phyloP scores from a whole-genome alignment of 306 rosid genomes.

The Vigna trinervia region DNA sequence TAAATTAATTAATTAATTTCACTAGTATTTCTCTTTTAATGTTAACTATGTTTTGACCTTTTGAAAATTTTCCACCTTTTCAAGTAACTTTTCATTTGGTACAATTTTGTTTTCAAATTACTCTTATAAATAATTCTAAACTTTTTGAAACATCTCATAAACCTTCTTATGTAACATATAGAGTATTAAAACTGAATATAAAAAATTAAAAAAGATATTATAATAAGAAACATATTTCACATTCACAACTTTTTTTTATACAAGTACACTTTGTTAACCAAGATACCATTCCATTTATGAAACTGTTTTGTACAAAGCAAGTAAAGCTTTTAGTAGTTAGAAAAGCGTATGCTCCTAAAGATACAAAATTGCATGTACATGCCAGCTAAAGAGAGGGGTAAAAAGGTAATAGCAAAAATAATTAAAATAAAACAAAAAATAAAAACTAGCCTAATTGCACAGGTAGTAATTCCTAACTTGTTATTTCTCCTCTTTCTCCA shows the following conservation, averaged over 20 bases:
- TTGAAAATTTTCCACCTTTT: no score
- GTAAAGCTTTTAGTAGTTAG: constrained; percentile 28
- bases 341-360: constrained; percentile 54
- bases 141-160: no score
- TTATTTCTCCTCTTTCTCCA: constrained; percentile 15
- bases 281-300: constrained; percentile 45
- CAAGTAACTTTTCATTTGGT: neutral
- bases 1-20: no score
- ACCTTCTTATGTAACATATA: no score
- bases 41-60: no score
- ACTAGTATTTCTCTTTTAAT: no score
- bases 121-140: no score
- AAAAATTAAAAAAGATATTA: neutral
- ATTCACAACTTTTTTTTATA: neutral
- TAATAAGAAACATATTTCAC: neutral
- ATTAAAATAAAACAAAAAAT: neutral
- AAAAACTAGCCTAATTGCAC: constrained; percentile 6
- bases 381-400: neutral
- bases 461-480: constrained; percentile 19
- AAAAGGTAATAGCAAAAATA: neutral
- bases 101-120: no score
- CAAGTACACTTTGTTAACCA: constrained; percentile 30
- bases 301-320: constrained; percentile 51
- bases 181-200: no score
- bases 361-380: constrained; percentile 51